Conservation (phyloP, 1,284 basidiomycete genomes). For the Sutorius eximius region DNA sequence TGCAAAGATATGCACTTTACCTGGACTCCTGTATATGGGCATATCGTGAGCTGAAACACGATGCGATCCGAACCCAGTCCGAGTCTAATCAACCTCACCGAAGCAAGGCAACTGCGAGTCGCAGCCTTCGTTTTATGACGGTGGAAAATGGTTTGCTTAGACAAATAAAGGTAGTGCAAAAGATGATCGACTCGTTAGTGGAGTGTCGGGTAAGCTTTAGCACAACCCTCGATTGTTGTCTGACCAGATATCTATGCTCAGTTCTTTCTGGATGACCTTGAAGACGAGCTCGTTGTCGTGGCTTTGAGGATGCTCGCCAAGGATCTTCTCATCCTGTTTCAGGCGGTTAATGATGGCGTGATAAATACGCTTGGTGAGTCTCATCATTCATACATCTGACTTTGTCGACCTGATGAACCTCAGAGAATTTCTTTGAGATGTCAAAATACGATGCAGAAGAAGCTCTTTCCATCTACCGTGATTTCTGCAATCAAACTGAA, state of each 20-base stretch:
- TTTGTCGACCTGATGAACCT: constrained; percentile 15
- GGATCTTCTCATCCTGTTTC: constrained; percentile 93
- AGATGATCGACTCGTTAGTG: constrained; percentile 83
- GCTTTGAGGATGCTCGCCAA: constrained; percentile 96
- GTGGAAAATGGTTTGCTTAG: constrained; percentile 95
- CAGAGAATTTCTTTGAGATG: constrained; percentile 99
- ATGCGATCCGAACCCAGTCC: constrained; percentile 87
- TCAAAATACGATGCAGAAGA: constrained; percentile 87
- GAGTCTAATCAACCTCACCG: constrained; percentile 80
- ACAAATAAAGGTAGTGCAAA: constrained; percentile 90
- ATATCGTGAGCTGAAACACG: constrained; percentile 90
- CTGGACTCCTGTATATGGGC: constrained; percentile 88
- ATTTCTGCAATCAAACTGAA: constrained; percentile 95
- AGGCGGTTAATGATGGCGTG: constrained; percentile 96
- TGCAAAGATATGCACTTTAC: constrained; percentile 87
- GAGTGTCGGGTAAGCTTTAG: constrained; percentile 70
- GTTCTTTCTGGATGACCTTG: constrained; percentile 93
- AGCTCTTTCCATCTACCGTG: constrained; percentile 87
- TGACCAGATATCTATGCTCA: constrained; percentile 33
- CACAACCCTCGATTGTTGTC: background rate
- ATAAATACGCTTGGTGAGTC: constrained; percentile 87
- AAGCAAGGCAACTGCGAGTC: constrained; percentile 79
- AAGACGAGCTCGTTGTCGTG: constrained; percentile 88
- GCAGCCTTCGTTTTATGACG: constrained; percentile 86
- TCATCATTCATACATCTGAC: background rate